Percentiles rank a stretch among this genome's conserved stretches.
These are phyloP conservation scores for Myriangium duriaei DNA, from an alignment of 2,329 filamentous ascomycete species.

Conservation along the genomic window DNA sequence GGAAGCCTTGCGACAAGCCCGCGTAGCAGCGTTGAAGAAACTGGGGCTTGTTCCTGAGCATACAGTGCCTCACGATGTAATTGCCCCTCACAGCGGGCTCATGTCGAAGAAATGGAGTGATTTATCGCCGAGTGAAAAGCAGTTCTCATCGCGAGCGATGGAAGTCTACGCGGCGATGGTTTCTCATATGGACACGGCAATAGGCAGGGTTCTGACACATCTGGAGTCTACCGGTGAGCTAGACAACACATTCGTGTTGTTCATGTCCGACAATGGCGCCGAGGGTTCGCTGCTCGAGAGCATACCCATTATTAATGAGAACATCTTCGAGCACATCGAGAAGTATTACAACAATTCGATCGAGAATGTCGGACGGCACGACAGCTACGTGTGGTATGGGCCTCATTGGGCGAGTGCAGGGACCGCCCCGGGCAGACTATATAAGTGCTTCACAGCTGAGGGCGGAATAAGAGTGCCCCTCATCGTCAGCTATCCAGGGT, in stretches of 20 bases:
- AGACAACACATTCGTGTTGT: conserved; percentile 27
- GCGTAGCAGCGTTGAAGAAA: conserved; percentile 16
- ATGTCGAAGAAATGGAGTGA: conserved; percentile 15
- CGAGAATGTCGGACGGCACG: conserved; percentile 24
- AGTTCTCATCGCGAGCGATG: conserved; percentile 27
- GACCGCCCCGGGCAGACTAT: conserved; percentile 15
- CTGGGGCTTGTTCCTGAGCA: conserved; percentile 16
- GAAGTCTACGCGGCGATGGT: conserved; percentile 27
- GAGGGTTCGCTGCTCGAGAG: conserved; percentile 24
- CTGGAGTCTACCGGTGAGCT: conserved; percentile 21
- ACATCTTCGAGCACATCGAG: conserved; percentile 21
- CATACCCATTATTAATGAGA: conserved; percentile 20
- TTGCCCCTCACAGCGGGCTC: conserved; percentile 13
- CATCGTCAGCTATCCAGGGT: conserved; percentile 22
- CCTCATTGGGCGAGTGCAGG: conserved; percentile 20
- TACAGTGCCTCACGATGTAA: conserved; percentile 16
- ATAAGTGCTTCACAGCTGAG: conserved; percentile 16
- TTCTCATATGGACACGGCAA: conserved; percentile 22
- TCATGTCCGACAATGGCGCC: conserved; percentile 29
- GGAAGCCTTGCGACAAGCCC: conserved; percentile 15
- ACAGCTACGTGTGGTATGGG: conserved; percentile 28
- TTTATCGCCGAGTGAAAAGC: conserved; percentile 24
- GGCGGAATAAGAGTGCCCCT: conserved; percentile 27
- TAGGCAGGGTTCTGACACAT: conserved; percentile 23
- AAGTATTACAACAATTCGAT: conserved; percentile 28